A percentile compares a stretch with the other conserved stretches of the same genome.
Evolutionary conservation across 768 basidiomycete genomes (phyloP).

Genomic region (Lactarius deliciosus): DNA sequence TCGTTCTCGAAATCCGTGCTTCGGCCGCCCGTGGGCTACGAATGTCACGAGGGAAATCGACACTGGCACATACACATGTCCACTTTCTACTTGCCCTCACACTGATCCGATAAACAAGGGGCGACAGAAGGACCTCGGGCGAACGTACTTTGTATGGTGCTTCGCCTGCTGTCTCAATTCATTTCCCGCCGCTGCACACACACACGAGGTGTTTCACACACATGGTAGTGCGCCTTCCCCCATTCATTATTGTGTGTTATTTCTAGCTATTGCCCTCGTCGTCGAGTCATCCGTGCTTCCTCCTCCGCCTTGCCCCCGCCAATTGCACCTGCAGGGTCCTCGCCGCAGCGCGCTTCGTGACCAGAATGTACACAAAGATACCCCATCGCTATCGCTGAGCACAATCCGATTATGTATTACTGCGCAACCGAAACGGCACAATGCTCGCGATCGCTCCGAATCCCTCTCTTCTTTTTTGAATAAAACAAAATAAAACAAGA

Average conservation of each 20-base stretch:
- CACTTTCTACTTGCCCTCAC: neutral
- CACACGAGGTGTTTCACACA: neutral
- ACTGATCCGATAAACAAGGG: neutral
- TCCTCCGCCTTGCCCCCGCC: neutral
- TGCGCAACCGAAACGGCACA: neutral
- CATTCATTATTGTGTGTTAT: neutral
- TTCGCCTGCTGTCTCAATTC: neutral
- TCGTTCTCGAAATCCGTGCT: neutral
- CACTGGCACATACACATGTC: neutral
- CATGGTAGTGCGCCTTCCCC: neutral
- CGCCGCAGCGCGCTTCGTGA: neutral
- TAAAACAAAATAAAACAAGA: neutral
- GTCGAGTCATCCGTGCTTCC: neutral
- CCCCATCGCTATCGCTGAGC: neutral
- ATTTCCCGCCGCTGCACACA: neutral
- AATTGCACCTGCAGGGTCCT: neutral
- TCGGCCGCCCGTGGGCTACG: neutral
- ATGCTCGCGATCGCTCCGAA: neutral
- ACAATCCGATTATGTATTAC: neutral
- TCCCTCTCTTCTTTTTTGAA: neutral
- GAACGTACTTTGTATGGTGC: neutral
- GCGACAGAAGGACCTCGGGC: neutral
- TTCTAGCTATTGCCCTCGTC: neutral
- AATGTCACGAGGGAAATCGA: neutral
- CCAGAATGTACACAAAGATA: neutral